These are phyloP conservation scores for Opeltia flavorubescens DNA, from an alignment of 495 filamentous ascomycete genomes.

Conservation along the genomic window DNA sequence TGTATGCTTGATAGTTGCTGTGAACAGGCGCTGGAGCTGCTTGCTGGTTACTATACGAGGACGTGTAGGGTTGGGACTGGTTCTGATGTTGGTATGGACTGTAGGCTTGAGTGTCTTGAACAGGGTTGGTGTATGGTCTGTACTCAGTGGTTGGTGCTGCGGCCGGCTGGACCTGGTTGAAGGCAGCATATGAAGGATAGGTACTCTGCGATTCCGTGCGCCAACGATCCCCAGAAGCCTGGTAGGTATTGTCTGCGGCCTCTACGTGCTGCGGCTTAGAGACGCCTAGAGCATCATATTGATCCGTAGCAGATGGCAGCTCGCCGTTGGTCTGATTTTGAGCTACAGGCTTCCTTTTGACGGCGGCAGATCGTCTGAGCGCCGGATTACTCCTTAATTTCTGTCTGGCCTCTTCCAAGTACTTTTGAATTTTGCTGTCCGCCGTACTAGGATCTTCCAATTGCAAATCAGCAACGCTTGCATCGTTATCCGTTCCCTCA, in stretches of 20 bases:
- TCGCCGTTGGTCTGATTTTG: background rate
- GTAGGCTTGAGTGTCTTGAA: background rate
- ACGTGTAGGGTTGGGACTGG: too few relatives aligned
- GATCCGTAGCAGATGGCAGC: background rate
- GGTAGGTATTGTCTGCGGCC: background rate
- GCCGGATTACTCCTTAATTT: constrained; percentile 7
- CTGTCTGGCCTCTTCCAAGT: constrained; percentile 5
- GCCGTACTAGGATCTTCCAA: constrained; percentile 5
- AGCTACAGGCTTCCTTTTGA: constrained; percentile 1
- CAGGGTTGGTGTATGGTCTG: background rate
- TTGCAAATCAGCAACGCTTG: constrained; percentile 4
- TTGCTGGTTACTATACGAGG: background rate
- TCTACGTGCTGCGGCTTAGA: background rate
- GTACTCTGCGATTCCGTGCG: background rate
- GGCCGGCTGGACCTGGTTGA: background rate
- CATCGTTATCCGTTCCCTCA: background rate
- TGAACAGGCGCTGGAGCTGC: background rate
- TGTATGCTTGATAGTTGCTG: background rate
- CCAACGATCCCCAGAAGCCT: background rate
- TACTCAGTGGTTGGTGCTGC: background rate
- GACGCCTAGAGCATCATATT: background rate
- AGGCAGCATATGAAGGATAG: background rate
- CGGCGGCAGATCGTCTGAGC: background rate
- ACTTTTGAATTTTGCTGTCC: constrained; percentile 9
- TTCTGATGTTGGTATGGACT: background rate